A percentile compares a stretch with the other conserved stretches of the same genome.
These are phyloP conservation scores for Fusarium setosum DNA, from an alignment of 2,329 filamentous ascomycete genomes.

Conservation along the genomic window DNA sequence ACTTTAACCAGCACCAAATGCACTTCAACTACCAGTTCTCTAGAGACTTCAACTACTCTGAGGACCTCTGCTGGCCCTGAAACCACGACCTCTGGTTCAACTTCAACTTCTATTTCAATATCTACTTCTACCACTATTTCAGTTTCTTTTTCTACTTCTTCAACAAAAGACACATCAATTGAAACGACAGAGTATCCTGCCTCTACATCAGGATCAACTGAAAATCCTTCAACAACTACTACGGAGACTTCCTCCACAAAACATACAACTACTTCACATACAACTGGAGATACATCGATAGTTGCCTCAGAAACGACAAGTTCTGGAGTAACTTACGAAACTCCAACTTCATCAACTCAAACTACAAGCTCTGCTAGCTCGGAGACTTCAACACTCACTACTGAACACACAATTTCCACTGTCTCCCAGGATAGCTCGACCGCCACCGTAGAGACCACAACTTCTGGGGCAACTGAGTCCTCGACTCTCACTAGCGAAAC, in stretches of 20 bases:
- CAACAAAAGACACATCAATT: too few species aligned
- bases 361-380: constrained; percentile 1
- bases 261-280: not conserved
- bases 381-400: not conserved
- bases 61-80: not conserved
- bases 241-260: constrained; percentile 3
- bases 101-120: not conserved
- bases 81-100: not conserved
- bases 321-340: not conserved
- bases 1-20: not conserved
- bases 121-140: not conserved
- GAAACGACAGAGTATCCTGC: not conserved
- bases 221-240: not conserved
- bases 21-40: constrained; percentile 1
- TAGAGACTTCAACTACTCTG: not conserved
- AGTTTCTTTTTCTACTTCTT: not conserved
- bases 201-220: not conserved
- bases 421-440: too few species aligned
- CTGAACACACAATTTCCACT: not conserved
- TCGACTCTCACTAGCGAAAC: not conserved
- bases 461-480: not conserved
- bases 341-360: not conserved
- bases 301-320: not conserved
- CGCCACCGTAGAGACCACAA: too few species aligned
- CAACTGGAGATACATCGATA: not conserved